Percentiles rank a stretch among this genome's conserved stretches.
phyloP scores from a whole-genome alignment of 257 asterid genomes.

The Hygrophila difformis region DNA sequence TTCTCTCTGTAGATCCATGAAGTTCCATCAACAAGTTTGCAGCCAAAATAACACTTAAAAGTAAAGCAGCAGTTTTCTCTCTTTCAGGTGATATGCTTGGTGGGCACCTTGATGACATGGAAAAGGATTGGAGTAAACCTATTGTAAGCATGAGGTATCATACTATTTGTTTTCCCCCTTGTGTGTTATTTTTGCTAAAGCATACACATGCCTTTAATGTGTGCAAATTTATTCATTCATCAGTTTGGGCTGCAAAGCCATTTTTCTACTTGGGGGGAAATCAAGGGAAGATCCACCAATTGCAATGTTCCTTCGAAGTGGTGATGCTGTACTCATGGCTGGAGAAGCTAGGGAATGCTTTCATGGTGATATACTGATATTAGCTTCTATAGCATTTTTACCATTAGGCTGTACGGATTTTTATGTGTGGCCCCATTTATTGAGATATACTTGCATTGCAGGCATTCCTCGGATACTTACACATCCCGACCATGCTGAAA shows the following conservation, averaged over 20 bases:
- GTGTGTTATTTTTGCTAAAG: conserved; percentile 3
- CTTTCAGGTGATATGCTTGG: conserved; percentile 83
- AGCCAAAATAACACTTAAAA: too few relatives aligned
- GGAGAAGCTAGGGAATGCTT: conserved; percentile 93
- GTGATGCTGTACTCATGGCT: conserved; percentile 88
- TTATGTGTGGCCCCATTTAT: too few relatives aligned
- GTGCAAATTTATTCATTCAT: neutral
- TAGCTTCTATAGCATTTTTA: too few relatives aligned
- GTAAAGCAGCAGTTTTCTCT: conserved; percentile 4
- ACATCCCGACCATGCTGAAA: conserved; percentile 58
- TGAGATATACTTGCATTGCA: conserved; percentile 16
- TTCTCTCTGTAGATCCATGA: neutral
- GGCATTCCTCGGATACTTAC: conserved; percentile 91
- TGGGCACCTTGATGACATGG: conserved; percentile 99
- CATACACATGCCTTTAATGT: neutral
- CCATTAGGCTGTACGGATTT: too few relatives aligned
- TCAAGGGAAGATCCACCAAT: conserved; percentile 65
- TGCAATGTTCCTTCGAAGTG: conserved; percentile 90
- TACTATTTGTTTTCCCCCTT: conserved; percentile 7
- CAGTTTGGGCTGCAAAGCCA: conserved; percentile 96
- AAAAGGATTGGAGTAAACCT: conserved; percentile 96
- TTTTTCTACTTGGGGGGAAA: conserved; percentile 91
- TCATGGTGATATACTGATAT: conserved; percentile 91
- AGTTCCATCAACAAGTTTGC: neutral
- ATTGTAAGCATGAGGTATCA: conserved; percentile 91